phyloP scores from a whole-genome alignment of 441 rosid species.

The Macaranga tanarius region DNA sequence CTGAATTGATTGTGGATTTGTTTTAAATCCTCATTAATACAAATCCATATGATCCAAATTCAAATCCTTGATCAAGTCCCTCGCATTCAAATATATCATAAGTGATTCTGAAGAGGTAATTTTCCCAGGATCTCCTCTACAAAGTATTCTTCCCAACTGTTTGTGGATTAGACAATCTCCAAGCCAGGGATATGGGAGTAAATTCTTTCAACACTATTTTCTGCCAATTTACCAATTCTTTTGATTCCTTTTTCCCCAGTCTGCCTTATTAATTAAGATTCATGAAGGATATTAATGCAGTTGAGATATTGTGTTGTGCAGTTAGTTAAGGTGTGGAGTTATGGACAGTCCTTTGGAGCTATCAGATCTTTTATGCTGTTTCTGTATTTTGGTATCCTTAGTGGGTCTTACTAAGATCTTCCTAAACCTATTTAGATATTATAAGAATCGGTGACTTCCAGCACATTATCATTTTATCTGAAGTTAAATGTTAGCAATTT shows the following conservation, averaged over 20 bases:
- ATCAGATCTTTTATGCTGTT: slow-evolving; percentile 1
- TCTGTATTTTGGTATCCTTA: neutral
- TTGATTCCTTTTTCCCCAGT: neutral
- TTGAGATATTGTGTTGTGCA: neutral
- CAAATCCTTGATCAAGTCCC: no score
- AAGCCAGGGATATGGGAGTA: neutral
- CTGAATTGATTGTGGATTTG: no score
- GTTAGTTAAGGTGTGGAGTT: neutral
- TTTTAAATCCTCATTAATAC: no score
- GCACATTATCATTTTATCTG: neutral
- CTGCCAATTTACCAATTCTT: neutral
- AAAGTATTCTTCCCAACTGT: neutral
- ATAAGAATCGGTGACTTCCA: no score
- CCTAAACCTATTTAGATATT: neutral
- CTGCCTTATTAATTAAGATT: neutral
- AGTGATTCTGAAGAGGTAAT: neutral
- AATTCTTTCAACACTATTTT: neutral
- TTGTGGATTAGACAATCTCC: neutral
- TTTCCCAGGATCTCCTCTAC: neutral
- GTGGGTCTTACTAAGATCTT: neutral
- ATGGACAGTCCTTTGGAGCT: neutral
- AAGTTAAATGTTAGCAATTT: neutral
- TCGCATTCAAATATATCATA: neutral
- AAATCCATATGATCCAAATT: no score
- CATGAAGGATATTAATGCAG: neutral